Conservation (phyloP, 164 flowering plant genomes). For the Echeveria elegans region DNA sequence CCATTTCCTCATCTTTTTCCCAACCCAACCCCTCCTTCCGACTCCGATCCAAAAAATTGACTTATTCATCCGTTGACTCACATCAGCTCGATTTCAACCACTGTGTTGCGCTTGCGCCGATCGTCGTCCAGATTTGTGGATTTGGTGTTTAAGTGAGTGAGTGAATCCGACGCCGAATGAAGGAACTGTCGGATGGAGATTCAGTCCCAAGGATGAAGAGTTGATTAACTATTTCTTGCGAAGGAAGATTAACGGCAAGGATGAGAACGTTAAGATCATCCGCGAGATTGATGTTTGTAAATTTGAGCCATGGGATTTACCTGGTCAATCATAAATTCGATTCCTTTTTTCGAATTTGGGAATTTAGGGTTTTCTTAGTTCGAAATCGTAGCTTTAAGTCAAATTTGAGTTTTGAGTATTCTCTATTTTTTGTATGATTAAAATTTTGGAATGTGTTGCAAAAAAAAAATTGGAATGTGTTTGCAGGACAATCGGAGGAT, state of each 20-base stretch:
- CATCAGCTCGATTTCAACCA: neutral
- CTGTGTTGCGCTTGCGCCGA: no score
- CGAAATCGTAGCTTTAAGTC: neutral
- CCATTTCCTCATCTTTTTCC: no score
- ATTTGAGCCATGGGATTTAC: slow-evolving; percentile 72
- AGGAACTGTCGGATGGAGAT: slow-evolving; percentile 35
- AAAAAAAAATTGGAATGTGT: neutral
- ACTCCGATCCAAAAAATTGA: neutral
- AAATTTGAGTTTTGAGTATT: neutral
- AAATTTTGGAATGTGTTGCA: neutral
- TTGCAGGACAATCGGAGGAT: slow-evolving; percentile 5
- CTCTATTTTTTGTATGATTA: neutral
- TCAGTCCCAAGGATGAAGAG: slow-evolving; percentile 68
- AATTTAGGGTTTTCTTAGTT: neutral
- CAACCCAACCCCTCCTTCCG: neutral
- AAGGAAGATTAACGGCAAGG: slow-evolving; percentile 45
- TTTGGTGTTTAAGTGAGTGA: neutral
- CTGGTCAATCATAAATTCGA: slow-evolving; percentile 27
- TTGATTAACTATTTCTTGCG: slow-evolving; percentile 44
- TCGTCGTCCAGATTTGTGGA: neutral
- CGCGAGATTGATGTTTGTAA: slow-evolving; percentile 49
- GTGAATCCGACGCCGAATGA: neutral
- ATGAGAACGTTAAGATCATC: slow-evolving; percentile 41
- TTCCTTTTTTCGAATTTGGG: neutral
- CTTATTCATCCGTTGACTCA: neutral